Base-by-base conservation (phyloP, 139 green algal genomes). In the Ostreobium quekettii region DNA sequence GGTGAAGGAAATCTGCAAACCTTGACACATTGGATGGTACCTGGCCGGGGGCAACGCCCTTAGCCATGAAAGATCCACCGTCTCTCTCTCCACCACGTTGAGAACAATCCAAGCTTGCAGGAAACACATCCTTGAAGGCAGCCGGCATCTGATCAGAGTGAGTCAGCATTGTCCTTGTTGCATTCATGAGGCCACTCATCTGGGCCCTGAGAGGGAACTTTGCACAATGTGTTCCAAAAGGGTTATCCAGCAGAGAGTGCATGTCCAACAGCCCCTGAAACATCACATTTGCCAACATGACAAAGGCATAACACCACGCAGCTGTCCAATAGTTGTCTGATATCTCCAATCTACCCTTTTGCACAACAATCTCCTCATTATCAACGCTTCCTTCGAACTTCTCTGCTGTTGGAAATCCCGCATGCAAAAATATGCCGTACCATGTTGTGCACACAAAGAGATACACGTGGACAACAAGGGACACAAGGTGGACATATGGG, bases 231-330 rank as follows among this genome's bases (percentile, higher is more conserved):
- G 39, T 24, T 28, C 71, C 71, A 42, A 73, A 77, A 36, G 71
- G 71, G 37, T 77, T 77, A 35, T 77, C 71, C 30, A 77, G 64
- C 3, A 77, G 53, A 4, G 66, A 53, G 56, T 77, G 71, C 36
- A 77, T 77, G 64, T 77, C 59, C 35, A 77, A 47, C 29, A 77
- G 64, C 26, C 71, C 71, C 64, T 77, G 71, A 60, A 71, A 77
- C 28, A 65, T 33, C 0, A 73, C 36, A 48, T 70, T 77, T 6
- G 71, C 71, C 33, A 77, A 48, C 19, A 29, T 36, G 35, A 77
- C 42, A 15, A 66, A 60, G 22, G 58, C 4, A 70, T 77, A 77
- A 5, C 56, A 64, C 46, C 35, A 77, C 15, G 71, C 49, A 32
- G 60, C 26, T 31, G 60, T 70, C 37, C 64, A 77, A 29, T 28